Percentiles rank a stretch among this genome's conserved stretches.
Evolutionary conservation across 1,284 basidiomycete species (phyloP).

Genomic region (Puccinia sorghi): DNA sequence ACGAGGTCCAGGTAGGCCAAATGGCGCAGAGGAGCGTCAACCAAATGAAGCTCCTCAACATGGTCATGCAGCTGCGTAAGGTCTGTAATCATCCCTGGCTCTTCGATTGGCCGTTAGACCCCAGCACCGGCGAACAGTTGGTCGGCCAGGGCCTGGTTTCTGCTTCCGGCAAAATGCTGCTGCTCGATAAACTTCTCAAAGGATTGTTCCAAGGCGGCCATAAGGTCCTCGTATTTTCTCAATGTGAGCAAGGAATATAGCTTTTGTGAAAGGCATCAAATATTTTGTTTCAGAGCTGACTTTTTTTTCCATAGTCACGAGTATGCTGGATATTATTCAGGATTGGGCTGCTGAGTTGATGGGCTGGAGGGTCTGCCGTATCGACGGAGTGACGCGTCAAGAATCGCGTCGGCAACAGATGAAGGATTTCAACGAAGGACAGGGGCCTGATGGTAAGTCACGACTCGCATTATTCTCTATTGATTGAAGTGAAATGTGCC

Average conservation of each 20-base stretch:
- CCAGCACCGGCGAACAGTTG: constrained; percentile 50
- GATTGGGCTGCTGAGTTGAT: constrained; percentile 84
- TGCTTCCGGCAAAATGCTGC: constrained; percentile 93
- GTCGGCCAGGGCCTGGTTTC: constrained; percentile 72
- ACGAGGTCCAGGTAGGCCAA: background rate
- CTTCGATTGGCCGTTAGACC: constrained; percentile 82
- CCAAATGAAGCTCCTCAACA: constrained; percentile 87
- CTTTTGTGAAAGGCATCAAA: background rate
- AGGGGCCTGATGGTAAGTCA: constrained; percentile 62
- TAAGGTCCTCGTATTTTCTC: constrained; percentile 88
- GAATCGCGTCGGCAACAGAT: constrained; percentile 81
- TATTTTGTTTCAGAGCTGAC: background rate
- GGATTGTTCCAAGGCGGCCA: constrained; percentile 79
- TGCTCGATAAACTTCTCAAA: constrained; percentile 81
- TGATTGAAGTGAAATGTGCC: background rate
- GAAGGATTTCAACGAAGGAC: constrained; percentile 77
- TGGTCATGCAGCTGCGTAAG: constrained; percentile 85
- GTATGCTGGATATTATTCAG: constrained; percentile 92
- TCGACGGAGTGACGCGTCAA: constrained; percentile 80
- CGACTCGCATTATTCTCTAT: background rate
- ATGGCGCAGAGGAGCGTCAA: constrained; percentile 74
- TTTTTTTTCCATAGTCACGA: constrained; percentile 65
- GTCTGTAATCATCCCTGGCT: constrained; percentile 92
- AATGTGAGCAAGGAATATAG: constrained; percentile 61
- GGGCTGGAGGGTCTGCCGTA: constrained; percentile 77